phyloP scores from a whole-genome alignment of 2,329 filamentous ascomycete genomes.

The Bipolaris victoriae region DNA sequence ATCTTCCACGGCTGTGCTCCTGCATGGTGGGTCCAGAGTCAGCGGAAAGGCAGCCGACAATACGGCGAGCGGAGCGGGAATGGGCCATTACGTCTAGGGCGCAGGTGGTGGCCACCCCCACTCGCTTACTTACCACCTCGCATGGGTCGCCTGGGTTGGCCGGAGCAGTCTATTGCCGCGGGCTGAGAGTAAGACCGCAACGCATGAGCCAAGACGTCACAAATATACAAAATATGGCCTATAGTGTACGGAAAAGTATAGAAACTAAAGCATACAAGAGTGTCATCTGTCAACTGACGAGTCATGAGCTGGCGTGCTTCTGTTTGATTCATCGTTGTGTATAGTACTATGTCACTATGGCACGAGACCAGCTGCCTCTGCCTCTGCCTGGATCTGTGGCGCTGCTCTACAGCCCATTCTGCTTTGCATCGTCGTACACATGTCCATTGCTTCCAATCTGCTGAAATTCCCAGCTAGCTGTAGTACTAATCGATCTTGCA shows the following conservation, averaged over 20 bases:
- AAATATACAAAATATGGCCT: not conserved
- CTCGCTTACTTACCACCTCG: conserved; percentile 17
- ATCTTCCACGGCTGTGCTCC: conserved; percentile 55
- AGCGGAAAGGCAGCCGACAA: conserved; percentile 8
- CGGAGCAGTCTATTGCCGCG: not conserved
- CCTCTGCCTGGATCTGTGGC: too few relatives aligned
- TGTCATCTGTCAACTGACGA: not conserved
- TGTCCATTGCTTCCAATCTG: not conserved
- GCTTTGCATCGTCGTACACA: not conserved
- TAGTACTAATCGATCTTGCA: not conserved
- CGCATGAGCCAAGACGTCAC: conserved; percentile 3
- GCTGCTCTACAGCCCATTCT: not conserved
- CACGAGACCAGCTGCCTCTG: too few relatives aligned
- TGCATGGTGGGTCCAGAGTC: conserved; percentile 36
- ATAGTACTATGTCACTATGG: not conserved
- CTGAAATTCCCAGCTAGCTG: not conserved
- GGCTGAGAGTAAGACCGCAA: not conserved
- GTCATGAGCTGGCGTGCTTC: not conserved
- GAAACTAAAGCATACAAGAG: not conserved
- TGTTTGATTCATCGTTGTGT: conserved; percentile 4
- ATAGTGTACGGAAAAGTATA: not conserved
- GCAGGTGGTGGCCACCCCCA: conserved; percentile 19
- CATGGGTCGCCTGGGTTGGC: conserved; percentile 11
- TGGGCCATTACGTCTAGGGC: conserved; percentile 33
- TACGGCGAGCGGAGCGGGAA: conserved; percentile 1